phyloP scores from a whole-genome alignment of 2,329 filamentous ascomycete species.

The Penicillium capsulatum region DNA sequence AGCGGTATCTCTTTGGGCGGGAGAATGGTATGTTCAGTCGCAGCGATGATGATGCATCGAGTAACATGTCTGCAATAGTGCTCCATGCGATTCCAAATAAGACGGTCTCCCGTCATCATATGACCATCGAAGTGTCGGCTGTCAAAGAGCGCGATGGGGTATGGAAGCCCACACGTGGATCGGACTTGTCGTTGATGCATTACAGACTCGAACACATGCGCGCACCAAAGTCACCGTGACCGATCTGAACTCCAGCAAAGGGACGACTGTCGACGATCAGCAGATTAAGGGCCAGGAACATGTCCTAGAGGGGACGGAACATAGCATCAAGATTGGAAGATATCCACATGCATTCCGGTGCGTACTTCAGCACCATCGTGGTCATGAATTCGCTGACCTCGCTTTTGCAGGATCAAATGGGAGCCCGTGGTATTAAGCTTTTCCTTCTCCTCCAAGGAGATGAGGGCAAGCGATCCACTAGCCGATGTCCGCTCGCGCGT shows the following conservation, averaged over 20 bases:
- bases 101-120: conserved; percentile 82
- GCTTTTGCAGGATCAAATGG: conserved; percentile 64
- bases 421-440: conserved; percentile 75
- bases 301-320: conserved; percentile 55
- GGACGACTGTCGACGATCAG: conserved; percentile 71
- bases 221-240: conserved; percentile 69
- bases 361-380: conserved; percentile 1
- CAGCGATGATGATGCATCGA: not conserved
- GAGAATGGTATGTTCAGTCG: conserved; percentile 51
- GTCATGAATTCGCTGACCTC: conserved; percentile 4
- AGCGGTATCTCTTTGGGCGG: conserved; percentile 79
- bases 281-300: conserved; percentile 59
- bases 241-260: conserved; percentile 79
- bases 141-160: conserved; percentile 66
- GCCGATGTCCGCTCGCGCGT: conserved; percentile 60
- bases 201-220: conserved; percentile 57
- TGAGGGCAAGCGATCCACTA: conserved; percentile 61
- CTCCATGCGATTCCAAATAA: conserved; percentile 71
- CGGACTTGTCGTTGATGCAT: not conserved
- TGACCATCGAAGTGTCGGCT: conserved; percentile 67
- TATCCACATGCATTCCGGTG: conserved; percentile 55
- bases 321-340: conserved; percentile 67
- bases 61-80: conserved; percentile 41
- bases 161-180: conserved; percentile 29
- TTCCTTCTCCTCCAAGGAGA: conserved; percentile 67